phyloP scores from a whole-genome alignment of 129 eudicot species.

The Escallonia herrerae region DNA sequence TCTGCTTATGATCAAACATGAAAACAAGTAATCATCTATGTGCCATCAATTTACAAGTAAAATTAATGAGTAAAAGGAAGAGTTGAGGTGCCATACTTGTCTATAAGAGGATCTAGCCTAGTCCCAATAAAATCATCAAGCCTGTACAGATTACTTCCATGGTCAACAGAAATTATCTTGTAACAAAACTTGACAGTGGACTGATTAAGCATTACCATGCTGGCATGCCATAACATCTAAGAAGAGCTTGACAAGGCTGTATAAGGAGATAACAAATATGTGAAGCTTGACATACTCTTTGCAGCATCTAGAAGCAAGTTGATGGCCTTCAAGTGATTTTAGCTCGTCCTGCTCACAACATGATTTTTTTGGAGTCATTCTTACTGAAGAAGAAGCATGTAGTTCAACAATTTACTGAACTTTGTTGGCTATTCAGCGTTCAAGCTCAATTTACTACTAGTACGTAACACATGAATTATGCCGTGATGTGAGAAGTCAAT shows the following conservation, averaged over 20 bases:
- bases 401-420: too few relatives aligned
- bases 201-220: too few relatives aligned
- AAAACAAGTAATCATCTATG: too few relatives aligned
- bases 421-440: not conserved
- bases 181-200: too few relatives aligned
- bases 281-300: slow-evolving; percentile 9
- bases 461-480: not conserved
- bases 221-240: not conserved
- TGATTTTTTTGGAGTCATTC: not conserved
- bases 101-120: too few relatives aligned
- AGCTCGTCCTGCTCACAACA: slow-evolving; percentile 10
- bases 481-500: too few relatives aligned
- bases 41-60: too few relatives aligned
- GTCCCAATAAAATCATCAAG: too few relatives aligned
- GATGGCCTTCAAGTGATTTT: slow-evolving; percentile 9
- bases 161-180: not conserved
- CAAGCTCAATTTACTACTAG: not conserved
- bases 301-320: slow-evolving; percentile 17
- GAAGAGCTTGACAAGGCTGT: not conserved
- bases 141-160: not conserved
- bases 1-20: too few relatives aligned
- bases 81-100: too few relatives aligned
- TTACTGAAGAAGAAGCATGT: too few relatives aligned
- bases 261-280: not conserved
- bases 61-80: too few relatives aligned